A percentile compares a stretch with the other conserved stretches of the same genome.
Conservation (phyloP, 1,284 basidiomycete genomes). For the Papiliotrema nemorosa region DNA sequence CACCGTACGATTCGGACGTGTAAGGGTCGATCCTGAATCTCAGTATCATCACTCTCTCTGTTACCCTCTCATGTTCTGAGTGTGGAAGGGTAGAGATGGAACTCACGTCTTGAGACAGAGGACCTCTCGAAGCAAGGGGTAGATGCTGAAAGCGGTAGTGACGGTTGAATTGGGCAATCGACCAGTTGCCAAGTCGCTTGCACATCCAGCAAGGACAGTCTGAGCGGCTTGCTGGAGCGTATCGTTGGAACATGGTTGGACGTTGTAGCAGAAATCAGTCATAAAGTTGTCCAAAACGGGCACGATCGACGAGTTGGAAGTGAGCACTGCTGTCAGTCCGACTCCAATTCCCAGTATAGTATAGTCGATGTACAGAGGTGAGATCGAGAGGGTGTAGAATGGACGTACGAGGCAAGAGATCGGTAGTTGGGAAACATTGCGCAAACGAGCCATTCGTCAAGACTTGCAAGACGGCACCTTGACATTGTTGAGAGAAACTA, state of each 20-base stretch:
- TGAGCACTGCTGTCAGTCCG: constrained; percentile 16
- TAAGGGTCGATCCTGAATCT: constrained; percentile 2
- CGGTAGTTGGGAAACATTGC: constrained; percentile 8
- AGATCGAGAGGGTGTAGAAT: too few relatives aligned
- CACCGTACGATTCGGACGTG: constrained; percentile 14
- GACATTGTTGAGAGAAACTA: constrained; percentile 8
- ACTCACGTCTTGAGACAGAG: constrained; percentile 38
- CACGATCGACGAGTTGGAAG: constrained; percentile 27
- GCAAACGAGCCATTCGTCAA: constrained; percentile 10
- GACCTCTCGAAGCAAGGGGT: constrained; percentile 41
- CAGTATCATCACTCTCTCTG: too few relatives aligned
- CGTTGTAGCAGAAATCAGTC: constrained; percentile 27
- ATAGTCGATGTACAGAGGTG: too few relatives aligned
- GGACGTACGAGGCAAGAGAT: constrained; percentile 11
- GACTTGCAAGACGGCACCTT: constrained; percentile 6
- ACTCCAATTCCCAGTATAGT: too few relatives aligned
- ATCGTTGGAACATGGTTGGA: constrained; percentile 33
- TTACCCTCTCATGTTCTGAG: not conserved
- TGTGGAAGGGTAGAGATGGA: not conserved
- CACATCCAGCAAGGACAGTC: constrained; percentile 28
- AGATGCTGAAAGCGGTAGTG: constrained; percentile 19
- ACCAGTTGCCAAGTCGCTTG: constrained; percentile 25
- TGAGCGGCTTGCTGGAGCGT: constrained; percentile 33
- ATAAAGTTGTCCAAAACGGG: constrained; percentile 39
- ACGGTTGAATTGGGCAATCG: constrained; percentile 31